Conservation (phyloP, 2,329 filamentous ascomycete species). For the Alternaria rosae region DNA sequence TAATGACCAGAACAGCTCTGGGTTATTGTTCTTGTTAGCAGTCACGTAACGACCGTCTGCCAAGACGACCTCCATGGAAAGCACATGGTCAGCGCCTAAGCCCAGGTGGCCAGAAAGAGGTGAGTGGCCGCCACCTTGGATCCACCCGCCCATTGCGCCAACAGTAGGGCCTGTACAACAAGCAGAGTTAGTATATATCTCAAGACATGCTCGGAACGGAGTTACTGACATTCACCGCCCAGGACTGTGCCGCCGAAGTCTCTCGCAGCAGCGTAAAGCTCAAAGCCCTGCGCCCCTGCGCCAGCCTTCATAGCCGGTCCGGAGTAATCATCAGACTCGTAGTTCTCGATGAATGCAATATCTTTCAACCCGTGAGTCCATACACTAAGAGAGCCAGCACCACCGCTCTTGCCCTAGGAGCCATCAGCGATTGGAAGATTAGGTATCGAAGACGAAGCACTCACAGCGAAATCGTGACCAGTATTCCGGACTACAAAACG, state of each 20-base stretch:
- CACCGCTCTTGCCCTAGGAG: slow-evolving; percentile 26
- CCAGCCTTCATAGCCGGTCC: slow-evolving; percentile 39
- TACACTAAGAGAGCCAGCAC: slow-evolving; percentile 31
- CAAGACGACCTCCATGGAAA: slow-evolving; percentile 34
- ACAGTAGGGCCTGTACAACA: slow-evolving; percentile 48
- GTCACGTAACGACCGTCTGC: slow-evolving; percentile 33
- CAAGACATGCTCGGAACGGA: background rate
- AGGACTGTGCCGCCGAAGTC: slow-evolving; percentile 29
- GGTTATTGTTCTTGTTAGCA: slow-evolving; percentile 27
- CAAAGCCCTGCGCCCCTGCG: slow-evolving; percentile 38
- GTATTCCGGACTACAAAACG: slow-evolving; percentile 42
- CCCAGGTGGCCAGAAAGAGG: slow-evolving; percentile 57
- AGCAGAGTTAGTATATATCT: slow-evolving; percentile 5
- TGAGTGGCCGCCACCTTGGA: slow-evolving; percentile 61
- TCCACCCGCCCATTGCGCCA: slow-evolving; percentile 54
- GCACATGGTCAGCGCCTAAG: slow-evolving; percentile 40
- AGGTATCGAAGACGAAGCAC: background rate
- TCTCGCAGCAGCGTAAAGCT: slow-evolving; percentile 37
- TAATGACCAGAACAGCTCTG: background rate
- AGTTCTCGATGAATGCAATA: slow-evolving; percentile 30
- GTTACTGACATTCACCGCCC: slow-evolving; percentile 30
- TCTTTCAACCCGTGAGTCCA: slow-evolving; percentile 42
- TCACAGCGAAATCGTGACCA: slow-evolving; percentile 37
- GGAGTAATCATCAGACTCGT: slow-evolving; percentile 32
- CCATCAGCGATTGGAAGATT: background rate